A percentile compares a stretch with the other conserved stretches of the same genome.
phyloP scores from a whole-genome alignment of 2,329 filamentous ascomycete genomes.

The Epichloe gansuensis region DNA sequence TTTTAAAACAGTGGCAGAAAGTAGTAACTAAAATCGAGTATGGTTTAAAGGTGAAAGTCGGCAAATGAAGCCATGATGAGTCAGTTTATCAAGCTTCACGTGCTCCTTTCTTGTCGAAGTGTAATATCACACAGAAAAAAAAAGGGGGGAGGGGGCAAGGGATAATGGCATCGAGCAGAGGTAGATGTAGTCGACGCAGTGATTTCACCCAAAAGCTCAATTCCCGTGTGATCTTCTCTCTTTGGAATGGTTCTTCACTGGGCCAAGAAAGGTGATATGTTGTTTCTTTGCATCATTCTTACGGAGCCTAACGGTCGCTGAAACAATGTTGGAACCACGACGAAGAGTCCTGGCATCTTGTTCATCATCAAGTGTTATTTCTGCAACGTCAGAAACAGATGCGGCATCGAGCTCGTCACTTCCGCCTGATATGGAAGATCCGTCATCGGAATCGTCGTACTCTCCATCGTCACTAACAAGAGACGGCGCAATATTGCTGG shows the following conservation, averaged over 20 bases:
- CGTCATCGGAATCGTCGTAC: slow-evolving; percentile 59
- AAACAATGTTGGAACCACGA: slow-evolving; percentile 29
- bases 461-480: slow-evolving; percentile 72
- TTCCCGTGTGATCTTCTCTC: slow-evolving; percentile 14
- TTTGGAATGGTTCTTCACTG: slow-evolving; percentile 30
- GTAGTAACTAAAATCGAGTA: slow-evolving; percentile 8
- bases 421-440: slow-evolving; percentile 44
- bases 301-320: slow-evolving; percentile 34
- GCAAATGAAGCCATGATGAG: slow-evolving; percentile 4
- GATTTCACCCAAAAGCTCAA: slow-evolving; percentile 7
- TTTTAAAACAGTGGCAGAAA: slow-evolving; percentile 4
- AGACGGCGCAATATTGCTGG: slow-evolving; percentile 66
- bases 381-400: slow-evolving; percentile 45
- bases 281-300: slow-evolving; percentile 36
- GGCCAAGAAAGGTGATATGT: slow-evolving; percentile 41
- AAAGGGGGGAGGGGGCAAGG: background rate
- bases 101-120: background rate
- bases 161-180: background rate
- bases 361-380: slow-evolving; percentile 49
- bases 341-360: slow-evolving; percentile 33
- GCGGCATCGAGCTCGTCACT: slow-evolving; percentile 46
- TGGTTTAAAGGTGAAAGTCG: slow-evolving; percentile 1
- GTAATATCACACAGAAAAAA: background rate
- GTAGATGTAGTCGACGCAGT: background rate
- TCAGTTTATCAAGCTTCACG: slow-evolving; percentile 3